These are phyloP conservation scores for Puccinia hordei DNA, from an alignment of 1,284 basidiomycete species.

Conservation along the genomic window DNA sequence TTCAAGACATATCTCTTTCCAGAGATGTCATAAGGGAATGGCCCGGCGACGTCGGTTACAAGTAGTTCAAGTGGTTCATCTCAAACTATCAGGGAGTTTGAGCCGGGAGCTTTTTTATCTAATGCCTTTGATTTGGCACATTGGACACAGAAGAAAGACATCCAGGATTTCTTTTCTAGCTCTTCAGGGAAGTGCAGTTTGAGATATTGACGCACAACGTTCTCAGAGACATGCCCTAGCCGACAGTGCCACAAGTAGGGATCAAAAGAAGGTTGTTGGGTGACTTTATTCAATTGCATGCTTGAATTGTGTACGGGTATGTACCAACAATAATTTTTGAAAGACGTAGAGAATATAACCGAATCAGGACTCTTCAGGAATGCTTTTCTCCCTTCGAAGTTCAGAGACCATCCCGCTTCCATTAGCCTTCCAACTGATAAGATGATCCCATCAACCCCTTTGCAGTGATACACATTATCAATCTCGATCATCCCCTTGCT, in stretches of 20 bases:
- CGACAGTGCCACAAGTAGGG: background rate
- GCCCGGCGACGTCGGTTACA: background rate
- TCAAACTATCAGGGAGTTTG: background rate
- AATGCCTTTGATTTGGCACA: background rate
- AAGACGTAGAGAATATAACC: background rate
- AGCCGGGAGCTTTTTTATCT: background rate
- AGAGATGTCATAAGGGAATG: background rate
- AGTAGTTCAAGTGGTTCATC: background rate
- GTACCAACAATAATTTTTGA: conserved; percentile 11
- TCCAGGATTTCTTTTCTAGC: background rate
- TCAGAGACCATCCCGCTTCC: background rate
- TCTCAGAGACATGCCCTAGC: background rate
- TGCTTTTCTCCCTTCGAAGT: background rate
- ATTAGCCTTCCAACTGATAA: background rate
- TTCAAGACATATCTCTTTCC: background rate
- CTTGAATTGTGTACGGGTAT: background rate
- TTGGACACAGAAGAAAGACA: background rate
- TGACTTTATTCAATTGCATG: background rate
- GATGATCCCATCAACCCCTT: background rate
- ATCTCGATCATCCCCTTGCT: background rate
- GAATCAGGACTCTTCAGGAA: background rate
- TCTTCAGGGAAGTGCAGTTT: background rate
- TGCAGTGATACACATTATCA: conserved; percentile 2
- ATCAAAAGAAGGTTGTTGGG: background rate
- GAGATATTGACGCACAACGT: background rate